Base-by-base conservation (phyloP, 768 basidiomycete genomes). In the Tubosaeta sp. region DNA sequence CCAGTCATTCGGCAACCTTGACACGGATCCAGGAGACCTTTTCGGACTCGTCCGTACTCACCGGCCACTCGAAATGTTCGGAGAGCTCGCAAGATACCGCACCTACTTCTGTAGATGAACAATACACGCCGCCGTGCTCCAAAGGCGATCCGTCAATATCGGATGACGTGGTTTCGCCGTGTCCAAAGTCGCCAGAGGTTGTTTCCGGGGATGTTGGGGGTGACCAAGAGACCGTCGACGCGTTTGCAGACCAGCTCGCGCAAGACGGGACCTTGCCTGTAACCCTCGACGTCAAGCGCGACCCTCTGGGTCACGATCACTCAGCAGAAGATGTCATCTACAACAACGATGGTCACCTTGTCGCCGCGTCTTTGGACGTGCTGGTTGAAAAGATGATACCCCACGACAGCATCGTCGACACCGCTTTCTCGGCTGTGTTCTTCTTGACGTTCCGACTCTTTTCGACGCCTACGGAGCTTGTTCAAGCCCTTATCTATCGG, bases 361-460 rank as follows among this genome's bases (percentile, higher is more conserved):
- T 94, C 10, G 95, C 93, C 22, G 97, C 93, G 2, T 93, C 92
- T 5, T 75, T 99, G 55, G 78, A 79, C 16, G 94, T 86, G 1
- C 75, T 99, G 39, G 87, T 98, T n/a, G 94, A 95, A 72, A 94
- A 92, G 72, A 88, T 98, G 86, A 95, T 95, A 17, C 93, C 95
- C 5, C 91, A 97, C 64, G 92, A 93, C 64, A 85, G 84, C 52
- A 81, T 94, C 41, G 91, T 93, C 50, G 95, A 97, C 63, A 76
- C 88, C 16, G 82, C 85, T 0, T 95, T 97, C 67, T 80, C 86
- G 13, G 82, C 86, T 5, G 87, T 94, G 29, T 98, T 99, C 75
- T 95, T 95, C 77, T 76, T 95, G 61, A 97, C 95, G 0, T 99
- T 98, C 77, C 84, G 95, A 29, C 72, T 97, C 50, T 97, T 97